Percentiles rank a stretch among this genome's conserved stretches.
These are phyloP conservation scores for Capillidium heterosporum DNA, from an alignment of 371 early-diverging fungal genomes.

Conservation along the genomic window DNA sequence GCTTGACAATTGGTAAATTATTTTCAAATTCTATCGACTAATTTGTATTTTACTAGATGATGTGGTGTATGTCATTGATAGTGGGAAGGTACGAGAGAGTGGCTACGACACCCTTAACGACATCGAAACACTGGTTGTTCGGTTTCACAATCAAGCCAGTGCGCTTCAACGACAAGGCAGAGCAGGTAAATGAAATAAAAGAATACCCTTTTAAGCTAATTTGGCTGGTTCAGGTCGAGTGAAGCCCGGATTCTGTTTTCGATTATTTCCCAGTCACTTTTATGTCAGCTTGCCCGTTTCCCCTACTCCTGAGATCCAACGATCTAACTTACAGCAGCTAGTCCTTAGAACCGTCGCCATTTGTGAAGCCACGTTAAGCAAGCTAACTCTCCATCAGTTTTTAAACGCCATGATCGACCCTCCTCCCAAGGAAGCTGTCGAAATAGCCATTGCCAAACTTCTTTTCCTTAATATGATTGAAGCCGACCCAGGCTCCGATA, in stretches of 20 bases:
- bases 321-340: slow-evolving; percentile 47
- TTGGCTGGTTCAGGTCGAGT: slow-evolving; percentile 38
- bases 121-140: slow-evolving; percentile 35
- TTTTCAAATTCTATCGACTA: not conserved
- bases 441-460: slow-evolving; percentile 20
- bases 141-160: slow-evolving; percentile 44
- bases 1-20: slow-evolving; percentile 67
- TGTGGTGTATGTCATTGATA: slow-evolving; percentile 62
- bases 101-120: slow-evolving; percentile 21
- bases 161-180: slow-evolving; percentile 62
- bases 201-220: slow-evolving; percentile 14
- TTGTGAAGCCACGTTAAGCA: slow-evolving; percentile 9
- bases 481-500: slow-evolving; percentile 7
- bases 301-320: slow-evolving; percentile 40
- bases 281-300: slow-evolving; percentile 18
- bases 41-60: slow-evolving; percentile 15
- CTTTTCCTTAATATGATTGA: slow-evolving; percentile 25
- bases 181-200: slow-evolving; percentile 38
- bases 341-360: slow-evolving; percentile 39
- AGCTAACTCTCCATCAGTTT: slow-evolving; percentile 20
- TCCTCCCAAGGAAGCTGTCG: slow-evolving; percentile 25
- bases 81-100: slow-evolving; percentile 44
- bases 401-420: slow-evolving; percentile 30
- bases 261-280: slow-evolving; percentile 22
- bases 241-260: slow-evolving; percentile 38